Percentiles rank a stretch among this genome's conserved stretches.
Conservation (phyloP, 768 basidiomycete species). For the Kwoniella dejecticola region DNA sequence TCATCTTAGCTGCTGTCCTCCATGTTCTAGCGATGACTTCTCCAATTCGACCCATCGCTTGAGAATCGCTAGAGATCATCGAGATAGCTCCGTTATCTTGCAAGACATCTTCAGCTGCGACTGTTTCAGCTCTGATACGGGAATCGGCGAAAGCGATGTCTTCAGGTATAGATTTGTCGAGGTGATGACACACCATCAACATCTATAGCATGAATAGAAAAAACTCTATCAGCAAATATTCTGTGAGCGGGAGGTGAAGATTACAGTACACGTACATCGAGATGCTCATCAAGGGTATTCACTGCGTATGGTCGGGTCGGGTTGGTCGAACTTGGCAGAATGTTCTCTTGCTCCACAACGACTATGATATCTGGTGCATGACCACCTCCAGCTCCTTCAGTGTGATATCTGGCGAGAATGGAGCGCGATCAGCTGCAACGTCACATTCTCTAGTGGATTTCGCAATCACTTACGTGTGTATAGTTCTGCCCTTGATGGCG, state of each 20-base stretch:
- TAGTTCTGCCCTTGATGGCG: constrained; percentile 85
- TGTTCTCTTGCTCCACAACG: constrained; percentile 86
- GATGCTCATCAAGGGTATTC: constrained; percentile 95
- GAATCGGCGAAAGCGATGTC: constrained; percentile 96
- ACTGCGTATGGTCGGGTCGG: constrained; percentile 88
- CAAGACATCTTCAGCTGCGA: constrained; percentile 94
- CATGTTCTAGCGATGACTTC: constrained; percentile 91
- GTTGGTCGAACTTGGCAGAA: constrained; percentile 94
- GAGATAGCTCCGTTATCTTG: constrained; percentile 92
- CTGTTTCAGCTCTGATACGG: constrained; percentile 91
- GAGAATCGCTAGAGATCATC: constrained; percentile 94
- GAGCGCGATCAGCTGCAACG: not conserved
- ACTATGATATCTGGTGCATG: constrained; percentile 98
- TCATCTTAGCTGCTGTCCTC: constrained; percentile 96
- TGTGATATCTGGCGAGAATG: constrained; percentile 67
- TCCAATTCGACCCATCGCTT: constrained; percentile 97
- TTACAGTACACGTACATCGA: constrained; percentile 68
- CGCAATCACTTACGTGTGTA: constrained; percentile 67
- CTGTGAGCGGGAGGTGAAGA: not conserved
- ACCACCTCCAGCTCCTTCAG: constrained; percentile 93
- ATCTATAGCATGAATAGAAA: constrained; percentile 64
- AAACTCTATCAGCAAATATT: not conserved
- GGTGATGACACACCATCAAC: constrained; percentile 99
- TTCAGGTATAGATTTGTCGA: constrained; percentile 86
- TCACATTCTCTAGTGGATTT: not conserved